These are phyloP conservation scores for Pseudopithomyces chartarum DNA, from an alignment of 2,329 filamentous ascomycete genomes.

Conservation along the genomic window DNA sequence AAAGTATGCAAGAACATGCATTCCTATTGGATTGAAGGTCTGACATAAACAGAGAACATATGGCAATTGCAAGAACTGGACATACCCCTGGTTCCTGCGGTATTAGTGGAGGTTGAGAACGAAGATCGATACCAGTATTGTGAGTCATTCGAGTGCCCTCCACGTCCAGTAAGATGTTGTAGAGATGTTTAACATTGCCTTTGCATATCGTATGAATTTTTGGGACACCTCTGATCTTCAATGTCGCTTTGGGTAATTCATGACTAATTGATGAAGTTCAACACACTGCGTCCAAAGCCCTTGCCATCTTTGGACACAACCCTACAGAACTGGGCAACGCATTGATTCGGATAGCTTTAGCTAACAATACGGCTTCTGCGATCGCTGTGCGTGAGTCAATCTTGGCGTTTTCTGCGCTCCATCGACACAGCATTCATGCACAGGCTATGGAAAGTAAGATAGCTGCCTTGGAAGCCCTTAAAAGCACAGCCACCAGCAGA, in stretches of 20 bases:
- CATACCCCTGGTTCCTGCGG: neutral
- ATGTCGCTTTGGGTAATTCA: neutral
- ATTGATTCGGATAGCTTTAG: constrained; percentile 12
- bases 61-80: neutral
- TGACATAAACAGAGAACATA: neutral
- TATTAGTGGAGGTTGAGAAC: neutral
- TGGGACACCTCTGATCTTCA: no score
- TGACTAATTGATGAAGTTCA: constrained; percentile 3
- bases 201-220: no score
- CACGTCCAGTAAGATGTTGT: no score
- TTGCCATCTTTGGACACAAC: constrained; percentile 10
- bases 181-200: no score
- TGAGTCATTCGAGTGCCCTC: neutral
- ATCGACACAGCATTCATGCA: constrained; percentile 15
- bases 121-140: constrained; percentile 3
- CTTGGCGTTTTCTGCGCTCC: constrained; percentile 16
- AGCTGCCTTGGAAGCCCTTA: constrained; percentile 8
- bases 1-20: neutral
- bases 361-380: constrained; percentile 10
- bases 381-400: constrained; percentile 13
- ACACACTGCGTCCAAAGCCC: constrained; percentile 2
- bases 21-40: neutral
- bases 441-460: constrained; percentile 17
- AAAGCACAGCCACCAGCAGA: neutral
- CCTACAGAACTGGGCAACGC: constrained; percentile 1